Percentiles rank a stretch among this genome's conserved stretches.
These are phyloP conservation scores for Rhamnella rubrinervis DNA, from an alignment of 331 rosid genomes.

Conservation along the genomic window DNA sequence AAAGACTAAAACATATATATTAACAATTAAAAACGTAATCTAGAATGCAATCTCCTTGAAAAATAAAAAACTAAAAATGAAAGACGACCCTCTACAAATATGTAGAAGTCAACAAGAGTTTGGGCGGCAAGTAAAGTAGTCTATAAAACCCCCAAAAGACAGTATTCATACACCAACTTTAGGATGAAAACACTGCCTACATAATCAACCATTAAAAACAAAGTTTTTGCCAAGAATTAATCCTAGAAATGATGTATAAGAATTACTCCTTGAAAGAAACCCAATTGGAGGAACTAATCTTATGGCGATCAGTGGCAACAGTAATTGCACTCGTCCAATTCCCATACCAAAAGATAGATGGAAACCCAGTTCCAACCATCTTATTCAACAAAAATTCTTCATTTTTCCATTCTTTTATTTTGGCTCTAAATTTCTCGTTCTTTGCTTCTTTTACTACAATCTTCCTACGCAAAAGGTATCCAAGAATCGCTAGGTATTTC, in stretches of 20 bases:
- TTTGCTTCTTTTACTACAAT: background rate
- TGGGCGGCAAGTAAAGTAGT: too few species aligned
- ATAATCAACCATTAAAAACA: too few species aligned
- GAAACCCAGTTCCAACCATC: background rate
- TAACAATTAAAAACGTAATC: too few species aligned
- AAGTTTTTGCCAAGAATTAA: too few species aligned
- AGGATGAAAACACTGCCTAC: too few species aligned
- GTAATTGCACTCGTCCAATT: background rate
- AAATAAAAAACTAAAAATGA: too few species aligned
- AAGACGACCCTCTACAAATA: too few species aligned
- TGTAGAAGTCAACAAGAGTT: too few species aligned
- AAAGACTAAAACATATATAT: too few species aligned
- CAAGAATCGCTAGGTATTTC: background rate
- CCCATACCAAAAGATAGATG: background rate
- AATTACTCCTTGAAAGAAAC: background rate
- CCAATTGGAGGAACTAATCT: background rate
- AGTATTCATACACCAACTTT: too few species aligned
- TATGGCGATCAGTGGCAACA: background rate
- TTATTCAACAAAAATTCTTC: background rate
- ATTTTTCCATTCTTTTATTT: background rate
- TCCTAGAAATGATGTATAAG: background rate
- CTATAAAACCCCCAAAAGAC: too few species aligned
- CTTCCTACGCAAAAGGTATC: background rate
- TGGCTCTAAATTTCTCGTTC: slow-evolving; percentile 7
- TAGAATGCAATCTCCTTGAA: too few species aligned